A percentile compares a stretch with the other conserved stretches of the same genome.
These are phyloP conservation scores for Ashbya aceris DNA, from an alignment of 1,139 yeast genomes.

Conservation along the genomic window DNA sequence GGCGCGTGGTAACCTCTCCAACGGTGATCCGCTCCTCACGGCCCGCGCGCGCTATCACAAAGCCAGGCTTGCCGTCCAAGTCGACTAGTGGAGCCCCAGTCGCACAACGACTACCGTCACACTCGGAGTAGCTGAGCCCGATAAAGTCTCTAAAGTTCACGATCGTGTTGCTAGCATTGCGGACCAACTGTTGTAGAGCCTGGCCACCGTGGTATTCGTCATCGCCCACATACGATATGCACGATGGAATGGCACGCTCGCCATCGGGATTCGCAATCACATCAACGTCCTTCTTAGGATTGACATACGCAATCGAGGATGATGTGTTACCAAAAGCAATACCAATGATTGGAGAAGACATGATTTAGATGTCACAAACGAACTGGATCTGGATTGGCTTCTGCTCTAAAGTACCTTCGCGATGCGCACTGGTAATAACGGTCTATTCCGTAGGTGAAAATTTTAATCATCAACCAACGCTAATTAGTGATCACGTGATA, in stretches of 20 bases:
- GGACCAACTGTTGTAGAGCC: constrained; percentile 83
- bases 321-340: constrained; percentile 94
- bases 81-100: constrained; percentile 57
- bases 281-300: constrained; percentile 79
- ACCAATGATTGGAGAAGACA: constrained; percentile 68
- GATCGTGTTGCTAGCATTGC: constrained; percentile 83
- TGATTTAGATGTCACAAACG: constrained; percentile 7
- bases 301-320: constrained; percentile 81
- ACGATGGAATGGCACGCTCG: constrained; percentile 93
- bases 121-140: constrained; percentile 63
- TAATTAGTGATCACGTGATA: too few species aligned
- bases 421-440: too few species aligned
- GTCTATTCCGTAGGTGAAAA: too few species aligned
- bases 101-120: constrained; percentile 37
- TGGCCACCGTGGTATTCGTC: constrained; percentile 98
- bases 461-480: too few species aligned
- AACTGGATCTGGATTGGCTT: too few species aligned
- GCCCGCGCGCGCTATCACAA: constrained; percentile 42
- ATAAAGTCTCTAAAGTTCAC: constrained; percentile 89
- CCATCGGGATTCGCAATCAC: constrained; percentile 99
- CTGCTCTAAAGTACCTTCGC: too few species aligned
- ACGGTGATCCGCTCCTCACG: constrained; percentile 48
- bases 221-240: constrained; percentile 80
- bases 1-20: constrained; percentile 76
- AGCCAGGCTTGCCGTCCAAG: constrained; percentile 61